These are phyloP conservation scores for Sisymbrium irio DNA, from an alignment of 345 rosid species.

Conservation along the genomic window DNA sequence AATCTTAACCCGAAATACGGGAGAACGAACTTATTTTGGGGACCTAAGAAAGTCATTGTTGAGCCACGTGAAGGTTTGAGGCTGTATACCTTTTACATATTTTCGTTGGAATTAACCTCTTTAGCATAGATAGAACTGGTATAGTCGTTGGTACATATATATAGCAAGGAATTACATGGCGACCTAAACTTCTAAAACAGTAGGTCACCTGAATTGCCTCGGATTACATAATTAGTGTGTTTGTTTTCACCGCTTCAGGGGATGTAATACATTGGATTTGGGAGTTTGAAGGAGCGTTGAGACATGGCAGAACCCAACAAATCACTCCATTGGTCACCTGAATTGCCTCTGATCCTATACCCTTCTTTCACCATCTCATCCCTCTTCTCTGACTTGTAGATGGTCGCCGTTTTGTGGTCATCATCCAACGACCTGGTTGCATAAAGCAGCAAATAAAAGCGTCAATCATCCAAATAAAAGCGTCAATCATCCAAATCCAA, in stretches of 20 bases:
- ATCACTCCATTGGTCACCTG: conserved; percentile 98
- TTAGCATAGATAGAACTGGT: background rate
- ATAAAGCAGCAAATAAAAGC: background rate
- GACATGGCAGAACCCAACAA: conserved; percentile 63
- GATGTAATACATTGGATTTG: conserved; percentile 87
- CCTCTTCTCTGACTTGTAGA: conserved; percentile 79
- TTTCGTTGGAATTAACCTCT: background rate
- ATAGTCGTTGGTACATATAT: background rate
- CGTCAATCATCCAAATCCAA: background rate
- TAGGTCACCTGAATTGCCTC: background rate
- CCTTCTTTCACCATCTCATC: conserved; percentile 62
- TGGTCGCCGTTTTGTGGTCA: conserved; percentile 50
- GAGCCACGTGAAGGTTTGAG: too few relatives aligned
- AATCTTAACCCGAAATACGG: too few relatives aligned
- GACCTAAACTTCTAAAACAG: conserved; percentile 16
- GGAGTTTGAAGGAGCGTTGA: conserved; percentile 75
- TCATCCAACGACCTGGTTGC: conserved; percentile 54
- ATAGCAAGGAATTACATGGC: conserved; percentile 10
- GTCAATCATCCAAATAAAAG: background rate
- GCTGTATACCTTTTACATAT: too few relatives aligned
- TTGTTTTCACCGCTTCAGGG: conserved; percentile 32
- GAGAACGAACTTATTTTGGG: too few relatives aligned
- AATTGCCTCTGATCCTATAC: conserved; percentile 77
- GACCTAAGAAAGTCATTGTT: too few relatives aligned
- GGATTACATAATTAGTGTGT: background rate